Evolutionary conservation across 2,329 filamentous ascomycete species (phyloP), one percentile per base, ranked within the genome.

Genomic region (Botrytis medusae): DNA sequence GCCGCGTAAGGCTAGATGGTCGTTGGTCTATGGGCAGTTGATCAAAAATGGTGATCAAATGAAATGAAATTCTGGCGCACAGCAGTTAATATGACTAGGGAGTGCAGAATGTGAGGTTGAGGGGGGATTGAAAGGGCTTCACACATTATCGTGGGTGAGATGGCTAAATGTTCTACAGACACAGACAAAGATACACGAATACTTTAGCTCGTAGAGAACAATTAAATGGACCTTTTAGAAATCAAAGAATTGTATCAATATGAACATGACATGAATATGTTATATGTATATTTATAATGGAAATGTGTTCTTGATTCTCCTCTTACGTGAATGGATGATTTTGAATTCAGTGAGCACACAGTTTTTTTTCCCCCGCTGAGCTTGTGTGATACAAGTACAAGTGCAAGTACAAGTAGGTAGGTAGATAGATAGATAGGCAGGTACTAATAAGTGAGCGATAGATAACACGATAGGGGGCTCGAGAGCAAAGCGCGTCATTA

Each of bases 121-220:
- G 29, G 40, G 48, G 29, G 48, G n/a, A 16, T 22, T 32, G 48
- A 20, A 42, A 32, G 16, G 25, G 16, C 34, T 16, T 57, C 48
- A 32, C 65, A 42, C 48, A 40, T 68, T 68, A 68, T 68, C 65
- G 34, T 68, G 48, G 29, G 48, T 42, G 65, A 37, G 32, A 32
- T 68, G 65, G 25, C 40, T 57, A 14, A 10, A 34, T 57, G 34
- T 57, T 42, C 46, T 51, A 54, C 32, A 22, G 46, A 54, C 48
- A n/a, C 48, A n/a, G 25, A 37, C 16, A 14, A 54, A 40, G 32
- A 29, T 16, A 54, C 14, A 40, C 40, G 22, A 18, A 37, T 51
- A 54, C 9, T 16, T 37, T n/a, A 40, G 59, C 34, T 59, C 34
- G 18, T 14, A 22, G 57, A n/a, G 22, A 62, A 61, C 22, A n/a